Evolutionary conservation across 495 filamentous ascomycete species (phyloP).

Genomic region (Jackrogersella multiformis): DNA sequence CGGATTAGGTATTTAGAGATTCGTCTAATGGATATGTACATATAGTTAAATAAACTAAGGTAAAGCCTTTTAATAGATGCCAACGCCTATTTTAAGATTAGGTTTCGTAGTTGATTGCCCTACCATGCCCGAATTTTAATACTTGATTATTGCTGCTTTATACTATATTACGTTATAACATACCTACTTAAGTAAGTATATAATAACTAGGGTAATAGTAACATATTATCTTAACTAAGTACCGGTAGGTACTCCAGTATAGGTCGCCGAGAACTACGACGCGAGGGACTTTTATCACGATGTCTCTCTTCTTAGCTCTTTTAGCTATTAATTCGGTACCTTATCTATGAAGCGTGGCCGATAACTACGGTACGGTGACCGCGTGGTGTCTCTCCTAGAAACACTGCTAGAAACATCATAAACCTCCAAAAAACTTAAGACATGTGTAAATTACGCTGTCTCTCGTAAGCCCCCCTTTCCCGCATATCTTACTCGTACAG

Average conservation of each 20-base stretch:
- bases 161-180: too few relatives aligned
- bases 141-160: neutral
- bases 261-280: too few relatives aligned
- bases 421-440: neutral
- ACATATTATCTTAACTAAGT: too few relatives aligned
- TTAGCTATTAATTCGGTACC: too few relatives aligned
- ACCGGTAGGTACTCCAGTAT: too few relatives aligned
- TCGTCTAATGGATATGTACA: slow-evolving; percentile 12
- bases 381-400: slow-evolving; percentile 13
- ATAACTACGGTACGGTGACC: neutral
- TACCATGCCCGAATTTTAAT: neutral
- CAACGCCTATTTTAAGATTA: slow-evolving; percentile 22
- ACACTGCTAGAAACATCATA: too few relatives aligned
- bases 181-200: too few relatives aligned
- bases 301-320: neutral
- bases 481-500: slow-evolving; percentile 25
- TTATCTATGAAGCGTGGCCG: neutral
- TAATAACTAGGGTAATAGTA: too few relatives aligned
- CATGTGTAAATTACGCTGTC: slow-evolving; percentile 8
- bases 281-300: neutral
- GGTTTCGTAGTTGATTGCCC: slow-evolving; percentile 9
- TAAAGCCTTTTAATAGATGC: slow-evolving; percentile 15
- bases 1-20: neutral
- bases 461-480: slow-evolving; percentile 5
- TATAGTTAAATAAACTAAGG: neutral